Evolutionary conservation across 2,329 filamentous ascomycete genomes (phyloP), one percentile per base, ranked within the genome.

Genomic region (Rugonectria rugulosa): DNA sequence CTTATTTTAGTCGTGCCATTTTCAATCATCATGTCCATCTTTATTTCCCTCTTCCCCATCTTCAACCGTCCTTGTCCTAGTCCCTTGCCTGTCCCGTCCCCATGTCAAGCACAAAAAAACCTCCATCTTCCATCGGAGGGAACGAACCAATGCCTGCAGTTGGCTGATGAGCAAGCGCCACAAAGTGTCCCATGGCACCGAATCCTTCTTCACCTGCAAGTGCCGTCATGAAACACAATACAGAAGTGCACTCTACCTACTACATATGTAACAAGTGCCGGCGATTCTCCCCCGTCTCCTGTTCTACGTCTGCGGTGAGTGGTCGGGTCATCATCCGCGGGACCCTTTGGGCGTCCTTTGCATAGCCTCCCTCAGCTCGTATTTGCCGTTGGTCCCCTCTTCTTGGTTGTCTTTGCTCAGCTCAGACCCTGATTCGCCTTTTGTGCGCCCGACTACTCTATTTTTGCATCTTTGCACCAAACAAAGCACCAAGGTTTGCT

Each of bases 301-400:
- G n/a, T n/a, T n/a, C n/a, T n/a, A n/a, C n/a, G n/a, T 9, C 29
- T 23, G 11, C 15, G 20, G 21, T 51, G 44, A 49, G 26, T 49
- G 44, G 52, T 23, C 42, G 31, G 38, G 17, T 26, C 23, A 24
- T 15, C 44, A 31, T 40, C 41, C 41, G 46, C 27, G 41, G 24
- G 41, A 40, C 44, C 50, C 57, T 54, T 54, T 29, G 56, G 51
- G 34, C 42, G 38, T 51, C 19, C 5, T 32, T 32, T 37, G 42
- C 62, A 66, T 60, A 66, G 64, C 64, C 64, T 58, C 64, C 62
- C 27, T 55, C 26, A 45, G 47, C 53, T 66, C 64, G 64, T 66
- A 65, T 66, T 32, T 52, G 48, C 20, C 57, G 44, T 61, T 60
- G 45, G 20, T 23, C 26, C 42, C 15, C 14, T 31, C 21, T 26